These are phyloP conservation scores for Musa beccarii DNA, from an alignment of 176 grass and related monocot genomes.

Conservation along the genomic window DNA sequence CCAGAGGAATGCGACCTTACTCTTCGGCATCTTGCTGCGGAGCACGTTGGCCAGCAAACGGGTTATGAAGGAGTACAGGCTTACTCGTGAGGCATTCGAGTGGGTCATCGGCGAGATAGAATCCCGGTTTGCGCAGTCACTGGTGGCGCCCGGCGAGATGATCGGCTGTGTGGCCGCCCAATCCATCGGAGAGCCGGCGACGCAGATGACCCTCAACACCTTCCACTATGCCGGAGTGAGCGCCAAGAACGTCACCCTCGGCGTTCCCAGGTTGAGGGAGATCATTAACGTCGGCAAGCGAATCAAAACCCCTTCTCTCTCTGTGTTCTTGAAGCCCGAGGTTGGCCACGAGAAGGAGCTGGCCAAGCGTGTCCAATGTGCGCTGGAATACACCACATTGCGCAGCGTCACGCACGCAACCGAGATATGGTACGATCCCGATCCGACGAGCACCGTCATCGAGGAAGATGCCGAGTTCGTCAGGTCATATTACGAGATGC, in stretches of 20 bases:
- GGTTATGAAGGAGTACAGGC: constrained; percentile 78
- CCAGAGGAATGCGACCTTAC: constrained; percentile 91
- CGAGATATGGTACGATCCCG: constrained; percentile 94
- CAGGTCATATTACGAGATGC: constrained; percentile 91
- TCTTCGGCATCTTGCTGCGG: constrained; percentile 88
- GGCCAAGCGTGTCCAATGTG: constrained; percentile 91
- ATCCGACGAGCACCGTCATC: constrained; percentile 73
- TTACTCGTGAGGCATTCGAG: constrained; percentile 96
- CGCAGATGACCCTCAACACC: constrained; percentile 93
- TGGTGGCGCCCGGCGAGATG: constrained; percentile 93
- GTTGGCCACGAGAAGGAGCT: constrained; percentile 73
- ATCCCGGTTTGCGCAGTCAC: constrained; percentile 82
- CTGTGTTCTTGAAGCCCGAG: constrained; percentile 73
- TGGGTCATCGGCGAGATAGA: constrained; percentile 97
- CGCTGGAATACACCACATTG: constrained; percentile 91
- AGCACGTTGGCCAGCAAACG: constrained; percentile 96
- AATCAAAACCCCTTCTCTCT: constrained; percentile 88
- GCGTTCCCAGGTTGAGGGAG: constrained; percentile 90
- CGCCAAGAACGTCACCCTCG: constrained; percentile 98
- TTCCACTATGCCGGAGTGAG: constrained; percentile 99
- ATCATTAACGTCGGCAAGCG: constrained; percentile 98
- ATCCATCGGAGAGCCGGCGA: constrained; percentile 90
- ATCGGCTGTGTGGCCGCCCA: constrained; percentile 98
- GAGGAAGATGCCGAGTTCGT: constrained; percentile 97
- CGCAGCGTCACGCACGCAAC: constrained; percentile 96